Evolutionary conservation across 352 stramenopile species (phyloP), one percentile per base, ranked within the genome.

Genomic region (Phytophthora fragariae): DNA sequence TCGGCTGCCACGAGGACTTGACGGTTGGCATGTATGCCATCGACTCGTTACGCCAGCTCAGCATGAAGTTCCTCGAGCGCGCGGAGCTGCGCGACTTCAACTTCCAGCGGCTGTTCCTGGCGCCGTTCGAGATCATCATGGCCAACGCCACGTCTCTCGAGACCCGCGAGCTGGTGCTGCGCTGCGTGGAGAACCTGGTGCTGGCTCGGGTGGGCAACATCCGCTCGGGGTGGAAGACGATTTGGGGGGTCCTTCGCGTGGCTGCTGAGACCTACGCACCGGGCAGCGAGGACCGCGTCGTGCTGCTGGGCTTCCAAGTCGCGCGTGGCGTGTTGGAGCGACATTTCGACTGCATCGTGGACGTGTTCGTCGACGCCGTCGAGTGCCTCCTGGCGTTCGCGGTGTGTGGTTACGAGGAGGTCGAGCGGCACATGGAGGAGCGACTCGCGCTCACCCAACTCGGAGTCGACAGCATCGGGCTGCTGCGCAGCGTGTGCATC

Each of bases 11-110:
- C 70, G 88, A 98, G 50, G 99, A 99, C 72, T 83, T 98, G 46
- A 96, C 96, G 57, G 92, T 99, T 24, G 98, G 97, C 53, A 99
- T 99, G 90, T 99, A 99, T 75, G 97, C 98, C 1, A 99, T 99
- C 55, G 98, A 99, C 81, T 98, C 97, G 21, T 85, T 99, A 21
- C 97, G 98, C 44, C 98, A 99, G 83, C 85, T 99, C n/a, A 99
- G 97, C 65, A 98, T 99, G 77, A 99, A 99, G 78, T 99, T 99
- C 78, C 82, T 99, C 1, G 97, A 99, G 72, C 99, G 99, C 68
- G 92, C 98, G 27, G 98, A 99, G 72, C 88, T 99, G 10, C 94
- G 95, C 52, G 97, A 99, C 68, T 99, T 99, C 73, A 99, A 99
- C 81, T 99, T 99, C 74, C 98, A 99, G 82, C 82, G 97, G 12